Evolutionary conservation across 345 rosid species (phyloP).

Genomic region (Punica granatum): DNA sequence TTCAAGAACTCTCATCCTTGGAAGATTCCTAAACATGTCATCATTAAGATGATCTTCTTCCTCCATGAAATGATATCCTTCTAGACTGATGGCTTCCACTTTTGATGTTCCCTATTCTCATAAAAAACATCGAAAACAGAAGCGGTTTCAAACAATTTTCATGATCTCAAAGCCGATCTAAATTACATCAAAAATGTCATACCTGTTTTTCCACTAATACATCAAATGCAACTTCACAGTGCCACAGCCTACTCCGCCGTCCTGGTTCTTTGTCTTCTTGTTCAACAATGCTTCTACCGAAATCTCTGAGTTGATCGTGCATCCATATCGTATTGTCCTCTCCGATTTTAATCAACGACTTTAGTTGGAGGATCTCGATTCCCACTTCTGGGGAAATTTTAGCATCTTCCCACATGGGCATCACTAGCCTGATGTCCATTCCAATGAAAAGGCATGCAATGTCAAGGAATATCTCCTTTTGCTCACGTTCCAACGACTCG

Average conservation of each 20-base stretch:
- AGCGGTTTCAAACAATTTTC: too few relatives aligned
- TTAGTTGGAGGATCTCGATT: background rate
- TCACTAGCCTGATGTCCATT: background rate
- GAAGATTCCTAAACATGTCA: too few relatives aligned
- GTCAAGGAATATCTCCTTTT: constrained; percentile 8
- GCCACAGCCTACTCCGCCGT: background rate
- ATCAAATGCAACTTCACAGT: background rate
- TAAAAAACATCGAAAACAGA: background rate
- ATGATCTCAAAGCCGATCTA: too few relatives aligned
- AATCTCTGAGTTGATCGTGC: constrained; percentile 5
- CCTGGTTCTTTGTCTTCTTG: background rate
- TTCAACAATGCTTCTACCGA: background rate
- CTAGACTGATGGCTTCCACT: background rate
- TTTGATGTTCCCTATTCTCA: background rate
- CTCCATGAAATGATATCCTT: background rate
- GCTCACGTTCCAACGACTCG: background rate
- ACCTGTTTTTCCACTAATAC: background rate
- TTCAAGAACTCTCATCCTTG: too few relatives aligned
- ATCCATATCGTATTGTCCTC: background rate
- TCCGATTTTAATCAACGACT: constrained; percentile 4
- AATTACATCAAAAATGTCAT: background rate
- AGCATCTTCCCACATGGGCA: background rate
- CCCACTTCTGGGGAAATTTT: background rate
- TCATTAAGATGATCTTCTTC: background rate
- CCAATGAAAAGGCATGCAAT: background rate